Percentiles rank a stretch among this genome's conserved stretches.
These are phyloP conservation scores for Cordyceps farinosa DNA, from an alignment of 2,329 filamentous ascomycete genomes.

Conservation along the genomic window DNA sequence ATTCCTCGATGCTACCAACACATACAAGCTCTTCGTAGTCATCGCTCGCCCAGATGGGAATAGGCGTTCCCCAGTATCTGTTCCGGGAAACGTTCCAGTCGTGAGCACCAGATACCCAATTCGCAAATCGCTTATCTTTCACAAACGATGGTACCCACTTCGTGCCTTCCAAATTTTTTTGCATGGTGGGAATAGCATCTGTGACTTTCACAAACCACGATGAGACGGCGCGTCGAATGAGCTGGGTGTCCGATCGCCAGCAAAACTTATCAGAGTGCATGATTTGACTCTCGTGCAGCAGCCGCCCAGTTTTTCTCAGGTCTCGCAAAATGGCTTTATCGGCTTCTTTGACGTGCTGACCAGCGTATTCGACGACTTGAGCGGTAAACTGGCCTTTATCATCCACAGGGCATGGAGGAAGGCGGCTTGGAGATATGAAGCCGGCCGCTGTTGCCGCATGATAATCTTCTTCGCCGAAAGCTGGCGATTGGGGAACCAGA, in stretches of 20 bases:
- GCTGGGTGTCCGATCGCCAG: slow-evolving; percentile 28
- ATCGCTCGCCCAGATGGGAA: slow-evolving; percentile 88
- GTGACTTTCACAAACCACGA: slow-evolving; percentile 29
- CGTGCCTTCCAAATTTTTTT: slow-evolving; percentile 25
- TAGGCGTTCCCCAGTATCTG: slow-evolving; percentile 90
- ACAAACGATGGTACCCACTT: slow-evolving; percentile 26
- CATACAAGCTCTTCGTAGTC: slow-evolving; percentile 84
- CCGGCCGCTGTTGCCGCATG: slow-evolving; percentile 61
- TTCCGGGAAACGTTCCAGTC: slow-evolving; percentile 16
- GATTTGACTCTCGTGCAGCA: slow-evolving; percentile 24
- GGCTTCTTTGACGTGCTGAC: slow-evolving; percentile 27
- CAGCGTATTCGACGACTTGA: slow-evolving; percentile 26
- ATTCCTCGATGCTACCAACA: slow-evolving; percentile 77
- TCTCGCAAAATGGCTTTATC: slow-evolving; percentile 28
- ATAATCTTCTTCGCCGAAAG: slow-evolving; percentile 77
- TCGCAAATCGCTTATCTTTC: slow-evolving; percentile 28
- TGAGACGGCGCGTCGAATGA: slow-evolving; percentile 27
- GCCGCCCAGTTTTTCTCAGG: slow-evolving; percentile 23
- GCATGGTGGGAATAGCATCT: slow-evolving; percentile 24
- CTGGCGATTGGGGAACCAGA: slow-evolving; percentile 70
- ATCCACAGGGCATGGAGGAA: slow-evolving; percentile 69
- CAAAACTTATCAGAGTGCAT: slow-evolving; percentile 27
- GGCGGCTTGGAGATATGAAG: slow-evolving; percentile 58
- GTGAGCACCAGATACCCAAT: slow-evolving; percentile 23
- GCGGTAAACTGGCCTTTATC: slow-evolving; percentile 37